Evolutionary conservation across 768 basidiomycete species (phyloP), one percentile per base, ranked within the genome.

Genomic region (Mycena polygramma): DNA sequence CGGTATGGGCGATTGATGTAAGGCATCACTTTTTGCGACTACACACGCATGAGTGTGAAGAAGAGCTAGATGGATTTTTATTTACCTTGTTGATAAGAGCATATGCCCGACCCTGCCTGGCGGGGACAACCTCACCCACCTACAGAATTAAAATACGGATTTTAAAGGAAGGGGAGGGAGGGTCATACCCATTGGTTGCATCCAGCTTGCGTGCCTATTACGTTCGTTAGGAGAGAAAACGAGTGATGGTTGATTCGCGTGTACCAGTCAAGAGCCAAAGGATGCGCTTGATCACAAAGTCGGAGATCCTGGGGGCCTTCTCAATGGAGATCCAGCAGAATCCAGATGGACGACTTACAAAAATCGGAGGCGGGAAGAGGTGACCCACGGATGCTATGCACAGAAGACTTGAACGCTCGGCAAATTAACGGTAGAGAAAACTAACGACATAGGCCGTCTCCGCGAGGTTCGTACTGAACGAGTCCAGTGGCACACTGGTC

Each of bases 191-290:
- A 90, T 81, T 90, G 89, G 73, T 89, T 89, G 74, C 88, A 89
- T 15, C 88, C 87, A 14, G 87, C 85, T 73, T 84, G 82, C 19
- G 87, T 87, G 15, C 88, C 89, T 75, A 79, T 79, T 43, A 77
- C 80, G 63, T 78, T 75, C 30, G 82, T 20, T 80, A 74, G 61
- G 2, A 79, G 30, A 30, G 4, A 30, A 30, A 30, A n/a, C 39
- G 80, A 70, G 69, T 79, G 76, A 74, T 83, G 74, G 60, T 35
- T 22, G 14, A 14, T 22, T 7, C 13, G 35, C 39, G 59, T 45
- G 68, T 77, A 77, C 90, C 90, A 2, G 90, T 90, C 52, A 91
- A 73, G n/a, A 89, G 69, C 89, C 89, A 90, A 36, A 91, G 73
- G 1, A 91, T 81, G 6, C 85, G 81, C 70, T 89, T 89, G 78